Evolutionary conservation across 371 early-diverging fungal species (phyloP).

Genomic region (Mucor lusitanicus): DNA sequence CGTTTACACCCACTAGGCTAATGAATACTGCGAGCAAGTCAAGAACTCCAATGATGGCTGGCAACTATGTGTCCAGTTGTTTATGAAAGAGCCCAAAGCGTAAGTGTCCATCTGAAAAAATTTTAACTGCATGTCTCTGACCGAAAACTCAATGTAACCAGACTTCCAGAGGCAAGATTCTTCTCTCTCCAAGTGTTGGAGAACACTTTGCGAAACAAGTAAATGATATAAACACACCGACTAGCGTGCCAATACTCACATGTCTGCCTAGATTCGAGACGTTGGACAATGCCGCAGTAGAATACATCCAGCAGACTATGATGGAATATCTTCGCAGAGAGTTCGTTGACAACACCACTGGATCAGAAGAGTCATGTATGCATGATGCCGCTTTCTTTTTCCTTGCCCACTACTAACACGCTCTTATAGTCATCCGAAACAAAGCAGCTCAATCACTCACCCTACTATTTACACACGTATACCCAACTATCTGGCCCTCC

Average conservation of each 20-base stretch:
- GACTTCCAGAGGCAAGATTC: conserved; percentile 80
- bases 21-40: conserved; percentile 83
- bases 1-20: conserved; percentile 63
- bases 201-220: conserved; percentile 69
- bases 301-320: conserved; percentile 67
- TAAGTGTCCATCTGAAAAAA: conserved; percentile 30
- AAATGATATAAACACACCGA: conserved; percentile 2
- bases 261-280: conserved; percentile 46
- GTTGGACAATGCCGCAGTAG: conserved; percentile 55
- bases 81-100: conserved; percentile 76
- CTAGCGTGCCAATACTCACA: too few relatives aligned
- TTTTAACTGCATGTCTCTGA: neutral
- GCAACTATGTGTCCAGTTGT: conserved; percentile 82
- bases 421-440: conserved; percentile 72
- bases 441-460: conserved; percentile 88
- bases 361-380: conserved; percentile 61
- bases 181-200: conserved; percentile 88
- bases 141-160: conserved; percentile 25
- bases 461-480: conserved; percentile 79
- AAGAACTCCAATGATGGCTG: conserved; percentile 82
- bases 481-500: conserved; percentile 83
- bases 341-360: conserved; percentile 55
- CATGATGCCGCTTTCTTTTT: neutral
- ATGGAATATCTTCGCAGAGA: conserved; percentile 73
- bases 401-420: neutral